Conservation (phyloP, 371 early-diverging fungal species). For the Gilbertella persicaria region DNA sequence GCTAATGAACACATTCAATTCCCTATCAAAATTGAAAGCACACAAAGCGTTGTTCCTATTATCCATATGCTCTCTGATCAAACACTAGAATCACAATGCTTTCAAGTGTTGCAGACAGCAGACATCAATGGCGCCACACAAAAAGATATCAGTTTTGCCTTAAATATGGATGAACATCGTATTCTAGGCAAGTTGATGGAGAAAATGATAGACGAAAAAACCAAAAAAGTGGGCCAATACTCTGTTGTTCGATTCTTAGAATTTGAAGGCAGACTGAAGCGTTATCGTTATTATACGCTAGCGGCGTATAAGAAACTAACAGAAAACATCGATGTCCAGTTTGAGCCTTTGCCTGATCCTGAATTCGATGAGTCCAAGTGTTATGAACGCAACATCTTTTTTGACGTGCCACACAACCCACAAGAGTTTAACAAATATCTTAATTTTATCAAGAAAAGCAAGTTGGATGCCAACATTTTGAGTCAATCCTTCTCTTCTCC, state of each 20-base stretch:
- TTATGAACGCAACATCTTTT: background rate
- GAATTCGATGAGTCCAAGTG: constrained; percentile 1
- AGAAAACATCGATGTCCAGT: constrained; percentile 15
- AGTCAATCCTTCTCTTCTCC: too few species aligned
- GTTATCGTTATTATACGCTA: constrained; percentile 41
- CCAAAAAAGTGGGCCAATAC: background rate
- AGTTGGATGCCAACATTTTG: too few species aligned
- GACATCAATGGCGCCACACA: constrained; percentile 26
- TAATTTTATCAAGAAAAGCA: background rate
- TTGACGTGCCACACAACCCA: background rate
- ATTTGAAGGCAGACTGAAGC: constrained; percentile 34
- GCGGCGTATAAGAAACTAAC: constrained; percentile 14
- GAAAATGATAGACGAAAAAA: constrained; percentile 6
- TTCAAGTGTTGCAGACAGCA: constrained; percentile 18
- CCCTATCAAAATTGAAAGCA: constrained; percentile 12
- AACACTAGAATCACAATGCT: constrained; percentile 19
- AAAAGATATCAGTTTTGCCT: constrained; percentile 19
- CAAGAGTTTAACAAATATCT: background rate
- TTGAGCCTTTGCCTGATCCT: constrained; percentile 4
- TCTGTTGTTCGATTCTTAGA: constrained; percentile 29
- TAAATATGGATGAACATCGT: constrained; percentile 21
- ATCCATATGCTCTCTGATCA: constrained; percentile 14
- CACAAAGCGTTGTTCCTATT: background rate
- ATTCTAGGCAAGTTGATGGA: constrained; percentile 26
- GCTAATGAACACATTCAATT: background rate